These are phyloP conservation scores for Boletus sp. DNA, from an alignment of 768 basidiomycete genomes.

Conservation along the genomic window DNA sequence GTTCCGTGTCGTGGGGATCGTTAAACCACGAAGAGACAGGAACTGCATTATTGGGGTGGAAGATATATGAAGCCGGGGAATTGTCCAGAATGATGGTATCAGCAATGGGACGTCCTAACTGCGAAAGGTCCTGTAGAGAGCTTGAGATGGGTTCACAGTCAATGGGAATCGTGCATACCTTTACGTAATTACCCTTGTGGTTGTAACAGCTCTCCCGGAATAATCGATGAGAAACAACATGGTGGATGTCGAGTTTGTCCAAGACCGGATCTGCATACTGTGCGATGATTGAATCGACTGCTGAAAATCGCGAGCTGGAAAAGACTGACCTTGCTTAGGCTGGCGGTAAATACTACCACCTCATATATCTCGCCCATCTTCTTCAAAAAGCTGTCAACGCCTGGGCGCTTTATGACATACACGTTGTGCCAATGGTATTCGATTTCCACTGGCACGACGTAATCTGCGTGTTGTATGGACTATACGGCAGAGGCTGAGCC, in stretches of 20 bases:
- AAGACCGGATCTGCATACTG: slow-evolving; percentile 99
- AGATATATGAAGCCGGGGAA: slow-evolving; percentile 98
- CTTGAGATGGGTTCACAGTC: not conserved
- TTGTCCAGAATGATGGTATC: slow-evolving; percentile 99
- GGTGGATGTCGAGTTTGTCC: slow-evolving; percentile 92
- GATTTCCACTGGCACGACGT: slow-evolving; percentile 98
- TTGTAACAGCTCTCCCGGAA: slow-evolving; percentile 99
- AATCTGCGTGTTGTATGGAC: slow-evolving; percentile 95
- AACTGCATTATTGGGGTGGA: slow-evolving; percentile 98
- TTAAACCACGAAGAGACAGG: slow-evolving; percentile 99
- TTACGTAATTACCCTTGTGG: slow-evolving; percentile 98
- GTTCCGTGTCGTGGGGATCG: slow-evolving; percentile 96
- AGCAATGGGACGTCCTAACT: slow-evolving; percentile 89
- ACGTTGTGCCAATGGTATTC: slow-evolving; percentile 99
- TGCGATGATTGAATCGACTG: slow-evolving; percentile 11
- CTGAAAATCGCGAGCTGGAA: not conserved
- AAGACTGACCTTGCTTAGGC: slow-evolving; percentile 83
- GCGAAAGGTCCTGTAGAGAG: slow-evolving; percentile 85
- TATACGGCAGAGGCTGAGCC: slow-evolving; percentile 33
- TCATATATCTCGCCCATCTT: slow-evolving; percentile 99
- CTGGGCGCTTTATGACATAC: slow-evolving; percentile 97
- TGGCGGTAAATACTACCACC: slow-evolving; percentile 96
- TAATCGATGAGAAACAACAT: slow-evolving; percentile 88
- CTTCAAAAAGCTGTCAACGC: slow-evolving; percentile 95
- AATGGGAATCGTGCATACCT: slow-evolving; percentile 53